Base-by-base conservation (phyloP, 2,329 filamentous ascomycete species). In the Phyllosticta citriasiana region DNA sequence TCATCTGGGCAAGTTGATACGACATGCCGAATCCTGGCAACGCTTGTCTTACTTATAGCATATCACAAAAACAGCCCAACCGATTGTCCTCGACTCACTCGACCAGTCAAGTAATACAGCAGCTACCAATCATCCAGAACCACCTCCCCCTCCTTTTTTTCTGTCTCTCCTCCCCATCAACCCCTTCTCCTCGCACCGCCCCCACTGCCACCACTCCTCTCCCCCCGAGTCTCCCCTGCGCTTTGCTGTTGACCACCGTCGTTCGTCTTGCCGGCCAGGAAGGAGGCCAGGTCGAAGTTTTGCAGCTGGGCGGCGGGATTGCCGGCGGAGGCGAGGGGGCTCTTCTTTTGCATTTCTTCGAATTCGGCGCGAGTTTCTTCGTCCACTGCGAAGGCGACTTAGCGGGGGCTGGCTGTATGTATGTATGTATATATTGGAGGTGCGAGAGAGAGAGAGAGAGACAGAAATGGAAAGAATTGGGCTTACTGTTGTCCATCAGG, bases 341-440 rank as follows among this genome's bases (percentile, higher is more conserved):
- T 86, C 65, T 84, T 83, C 76, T 91, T 91, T 74, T 94, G 91
- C 70, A 91, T 87, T 69, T 91, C 89, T 73, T 97, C 91, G 72
- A 94, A 96, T 73, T 97, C 94, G 68, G 89, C 90, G 68, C 87
- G 87, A 77, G 90, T 88, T 75, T 99, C 94, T n/a, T 91, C 91
- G 72, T 97, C 94, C 92, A 99, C 92, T 97, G 69, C 54, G 33
- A 52, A 54, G 19, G 19, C 35, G 26, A 30, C 24, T 26, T 4
- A 25, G 25, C 22, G 5, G 5, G n/a, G 50, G n/a, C 30, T 22
- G n/a, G n/a, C n/a, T n/a, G n/a, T n/a, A n/a, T n/a, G 19, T 22
- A 22, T 22, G n/a, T 12, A 30, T 7, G 22, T 30, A 2, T 26
- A 8, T 27, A 9, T 19, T 1, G 30, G 6, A 19, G 6, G 33